Conservation (phyloP, 768 basidiomycete genomes). For the Agaricus bisporus region DNA sequence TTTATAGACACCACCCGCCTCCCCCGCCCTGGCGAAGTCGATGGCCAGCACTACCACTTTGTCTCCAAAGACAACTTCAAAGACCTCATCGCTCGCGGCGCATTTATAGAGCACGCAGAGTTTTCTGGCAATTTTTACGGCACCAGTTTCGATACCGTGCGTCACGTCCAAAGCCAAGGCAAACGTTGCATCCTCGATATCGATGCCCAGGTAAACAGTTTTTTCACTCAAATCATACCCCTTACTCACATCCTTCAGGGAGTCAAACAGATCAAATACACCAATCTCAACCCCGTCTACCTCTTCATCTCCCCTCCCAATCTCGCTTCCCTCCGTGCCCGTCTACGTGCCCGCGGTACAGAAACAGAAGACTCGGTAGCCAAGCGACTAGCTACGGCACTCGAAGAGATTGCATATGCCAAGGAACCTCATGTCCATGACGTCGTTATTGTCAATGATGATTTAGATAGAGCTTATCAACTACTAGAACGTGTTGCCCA, state of each 20-base stretch:
- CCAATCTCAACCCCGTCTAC: slow-evolving; percentile 77
- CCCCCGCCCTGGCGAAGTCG: slow-evolving; percentile 74
- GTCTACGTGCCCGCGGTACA: slow-evolving; percentile 78
- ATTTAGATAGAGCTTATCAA: slow-evolving; percentile 75
- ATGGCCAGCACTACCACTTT: slow-evolving; percentile 88
- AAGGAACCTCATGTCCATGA: slow-evolving; percentile 71
- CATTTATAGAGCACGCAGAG: slow-evolving; percentile 92
- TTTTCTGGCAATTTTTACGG: slow-evolving; percentile 93
- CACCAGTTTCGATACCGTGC: slow-evolving; percentile 78
- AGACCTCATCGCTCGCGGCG: slow-evolving; percentile 57
- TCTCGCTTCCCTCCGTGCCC: slow-evolving; percentile 57
- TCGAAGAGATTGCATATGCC: slow-evolving; percentile 81
- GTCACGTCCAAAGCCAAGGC: slow-evolving; percentile 58
- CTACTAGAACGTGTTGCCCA: slow-evolving; percentile 73
- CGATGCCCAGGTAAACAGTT: slow-evolving; percentile 75
- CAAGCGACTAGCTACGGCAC: slow-evolving; percentile 71
- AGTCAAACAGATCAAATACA: slow-evolving; percentile 85
- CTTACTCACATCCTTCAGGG: slow-evolving; percentile 46
- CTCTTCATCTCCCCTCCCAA: slow-evolving; percentile 91
- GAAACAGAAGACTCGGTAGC: slow-evolving; percentile 69
- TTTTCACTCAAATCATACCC: neutral
- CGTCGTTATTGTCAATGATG: slow-evolving; percentile 85
- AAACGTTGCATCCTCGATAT: slow-evolving; percentile 92
- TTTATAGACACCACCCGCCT: slow-evolving; percentile 79
- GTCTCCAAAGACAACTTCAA: slow-evolving; percentile 67